phyloP scores from a whole-genome alignment of 768 basidiomycete species.

The Trichaptum fuscoviolaceum region DNA sequence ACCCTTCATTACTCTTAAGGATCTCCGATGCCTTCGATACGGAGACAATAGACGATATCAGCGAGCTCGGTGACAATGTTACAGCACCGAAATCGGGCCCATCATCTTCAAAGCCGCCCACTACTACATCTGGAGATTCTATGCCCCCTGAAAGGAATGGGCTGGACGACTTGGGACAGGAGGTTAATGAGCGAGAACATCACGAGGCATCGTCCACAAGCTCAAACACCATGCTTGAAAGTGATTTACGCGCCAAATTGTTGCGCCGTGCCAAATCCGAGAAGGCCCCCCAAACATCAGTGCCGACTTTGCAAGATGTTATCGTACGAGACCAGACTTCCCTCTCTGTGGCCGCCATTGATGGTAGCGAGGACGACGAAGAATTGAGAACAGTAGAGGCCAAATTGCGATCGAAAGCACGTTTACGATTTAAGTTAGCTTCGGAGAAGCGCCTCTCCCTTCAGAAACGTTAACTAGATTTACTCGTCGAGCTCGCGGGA shows the following conservation, averaged over 20 bases:
- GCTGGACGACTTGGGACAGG: neutral
- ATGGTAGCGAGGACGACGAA: neutral
- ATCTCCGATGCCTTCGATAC: neutral
- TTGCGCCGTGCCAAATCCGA: constrained; percentile 40
- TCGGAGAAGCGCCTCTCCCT: constrained; percentile 31
- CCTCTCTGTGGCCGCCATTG: neutral
- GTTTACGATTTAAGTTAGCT: constrained; percentile 41
- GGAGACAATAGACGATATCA: neutral
- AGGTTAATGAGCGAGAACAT: neutral
- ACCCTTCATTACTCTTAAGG: neutral
- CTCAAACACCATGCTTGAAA: neutral
- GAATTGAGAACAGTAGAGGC: constrained; percentile 26
- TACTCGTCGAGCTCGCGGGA: neutral
- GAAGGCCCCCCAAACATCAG: constrained; percentile 20
- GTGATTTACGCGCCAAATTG: constrained; percentile 31
- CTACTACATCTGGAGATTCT: neutral
- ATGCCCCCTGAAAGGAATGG: neutral
- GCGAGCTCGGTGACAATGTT: neutral
- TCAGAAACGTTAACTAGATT: neutral
- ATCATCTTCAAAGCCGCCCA: neutral
- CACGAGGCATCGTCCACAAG: neutral
- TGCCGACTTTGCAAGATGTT: constrained; percentile 9
- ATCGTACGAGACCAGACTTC: constrained; percentile 4
- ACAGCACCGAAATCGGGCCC: neutral
- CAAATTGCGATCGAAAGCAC: constrained; percentile 42